Evolutionary conservation across 805 yeast genomes (phyloP), one percentile per base, ranked within the genome.

Genomic region (Kazachstania africana): DNA sequence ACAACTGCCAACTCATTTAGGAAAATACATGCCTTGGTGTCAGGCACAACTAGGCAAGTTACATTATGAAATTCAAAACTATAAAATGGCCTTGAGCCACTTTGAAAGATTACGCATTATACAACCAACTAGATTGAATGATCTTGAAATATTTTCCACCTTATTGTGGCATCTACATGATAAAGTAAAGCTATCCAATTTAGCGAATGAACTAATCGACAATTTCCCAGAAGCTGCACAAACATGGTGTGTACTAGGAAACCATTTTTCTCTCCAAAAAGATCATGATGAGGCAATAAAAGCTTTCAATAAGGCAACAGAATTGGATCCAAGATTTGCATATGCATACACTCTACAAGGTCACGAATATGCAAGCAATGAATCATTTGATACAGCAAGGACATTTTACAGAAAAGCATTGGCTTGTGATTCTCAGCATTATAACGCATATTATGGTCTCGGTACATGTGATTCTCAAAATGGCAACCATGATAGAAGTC

Each of bases 261-360:
- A 88, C 53, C 67, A 88, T 27, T 82, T 82, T 40, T 83, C 95
- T 5, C 62, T 87, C 23, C 72, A 72, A 23, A 66, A 82, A 37
- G 95, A 88, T 45, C 80, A 91, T 3, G 91, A 81, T 40, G 93
- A 82, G 52, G 94, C 97, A 0, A 75, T 88, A 20, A 75, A 73
- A 45, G 84, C 94, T 48, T 87, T 91, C 57, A 74, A 74, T 39
- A 73, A 83, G 35, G 87, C 96, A 2, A 68, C 73, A 2, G 72
- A 72, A 33, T 50, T 81, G 12, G 78, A 79, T 48, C 72, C 74
- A 5, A 63, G 62, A 12, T 81, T 81, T 52, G 78, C 91, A 0
- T 88, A 88, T 51, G 95, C 95, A 0, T 81, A 82, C 50, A 87
- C 97, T 1, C 63, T 91, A 36, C 84, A 81, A 59, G 99, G 96